Base-by-base conservation (phyloP, 1,284 basidiomycete genomes). In the Ustanciosporium gigantosporum region DNA sequence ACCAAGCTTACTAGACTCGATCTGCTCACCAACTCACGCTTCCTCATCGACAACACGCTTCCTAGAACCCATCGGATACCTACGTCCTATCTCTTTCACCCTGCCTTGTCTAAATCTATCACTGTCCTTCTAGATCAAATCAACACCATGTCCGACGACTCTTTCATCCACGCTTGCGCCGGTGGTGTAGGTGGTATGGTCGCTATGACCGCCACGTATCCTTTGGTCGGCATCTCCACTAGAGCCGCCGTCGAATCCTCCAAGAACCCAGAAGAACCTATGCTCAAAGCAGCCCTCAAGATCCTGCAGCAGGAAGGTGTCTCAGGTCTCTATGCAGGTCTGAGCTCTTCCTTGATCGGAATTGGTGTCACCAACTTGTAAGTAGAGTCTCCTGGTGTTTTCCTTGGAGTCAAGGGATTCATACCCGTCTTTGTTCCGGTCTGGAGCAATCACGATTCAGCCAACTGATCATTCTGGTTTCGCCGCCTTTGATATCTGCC, bases 321-420 rank as follows among this genome's bases (percentile, higher is more conserved):
- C 17, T 68, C 83, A 0, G 92, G 91, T 2, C 81, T 98, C 17
- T 98, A 97, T 78, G 88, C 87, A 57, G 94, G 94, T 1, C 80
- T 98, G 19, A 85, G 83, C 62, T 91, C 91, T 20, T 90, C 88
- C 70, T 81, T 97, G 48, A 81, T 93, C 27, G 94, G 92, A 2
- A 91, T 98, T 60, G 90, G 90, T 14, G 83, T 96, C 23, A 95
- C 93, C 25, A 97, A 98, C 79, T 92, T 90, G 67, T 69, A 47
- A 41, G 68, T 69, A 8, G 9, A 19, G 32, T 8, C 11, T 9
- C 20, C 8, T 13, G 20, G 8, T 13, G 14, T 8, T 15, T 19
- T 19, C 8, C 32, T 35, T 9, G 32, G 32, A 13, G 11, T 11
- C 27, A 29, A 9, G n/a, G n/a, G n/a, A n/a, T n/a, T n/a, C n/a